Percentiles rank a stretch among this genome's conserved stretches.
Evolutionary conservation across 352 stramenopile species (phyloP).

Genomic region (Globisporangium perplexum): DNA sequence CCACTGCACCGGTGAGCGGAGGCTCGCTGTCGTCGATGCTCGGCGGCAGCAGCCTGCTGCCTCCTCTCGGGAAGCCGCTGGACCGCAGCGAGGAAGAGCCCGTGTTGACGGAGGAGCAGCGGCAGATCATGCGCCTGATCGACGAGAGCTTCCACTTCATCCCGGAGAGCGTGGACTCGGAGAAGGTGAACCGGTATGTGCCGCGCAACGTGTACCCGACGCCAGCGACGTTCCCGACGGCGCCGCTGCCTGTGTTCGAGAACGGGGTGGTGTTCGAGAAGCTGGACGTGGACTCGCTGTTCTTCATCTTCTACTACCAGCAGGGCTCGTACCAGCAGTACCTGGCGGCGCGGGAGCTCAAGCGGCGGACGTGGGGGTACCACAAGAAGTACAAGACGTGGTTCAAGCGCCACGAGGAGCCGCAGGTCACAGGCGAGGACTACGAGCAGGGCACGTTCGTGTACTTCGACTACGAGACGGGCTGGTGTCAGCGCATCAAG

Average conservation of each 20-base stretch:
- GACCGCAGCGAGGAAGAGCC: constrained; percentile 10
- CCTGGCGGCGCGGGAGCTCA: constrained; percentile 96
- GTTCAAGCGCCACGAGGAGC: constrained; percentile 98
- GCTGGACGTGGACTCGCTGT: constrained; percentile 96
- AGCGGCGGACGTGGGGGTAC: constrained; percentile 98
- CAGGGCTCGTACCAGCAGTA: constrained; percentile 99
- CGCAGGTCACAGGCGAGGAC: constrained; percentile 94
- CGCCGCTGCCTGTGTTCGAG: constrained; percentile 90
- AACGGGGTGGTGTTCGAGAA: constrained; percentile 96
- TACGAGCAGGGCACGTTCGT: constrained; percentile 99
- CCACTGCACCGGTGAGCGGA: neutral
- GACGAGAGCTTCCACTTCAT: constrained; percentile 91
- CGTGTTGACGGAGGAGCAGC: constrained; percentile 73
- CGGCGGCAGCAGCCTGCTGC: constrained; percentile 8
- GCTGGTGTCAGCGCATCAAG: constrained; percentile 99
- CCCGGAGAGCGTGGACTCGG: constrained; percentile 85
- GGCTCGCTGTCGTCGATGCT: constrained; percentile 7
- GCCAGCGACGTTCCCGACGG: constrained; percentile 86
- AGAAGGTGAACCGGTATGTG: constrained; percentile 90
- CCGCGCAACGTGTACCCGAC: constrained; percentile 94
- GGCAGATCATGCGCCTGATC: constrained; percentile 72
- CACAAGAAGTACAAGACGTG: constrained; percentile 99
- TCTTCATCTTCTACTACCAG: constrained; percentile 99
- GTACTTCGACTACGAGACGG: constrained; percentile 99
- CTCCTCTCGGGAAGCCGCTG: constrained; percentile 7